A percentile compares a stretch with the other conserved stretches of the same genome.
phyloP scores from a whole-genome alignment of 176 grass and related monocot species.

The Bromus sterilis region DNA sequence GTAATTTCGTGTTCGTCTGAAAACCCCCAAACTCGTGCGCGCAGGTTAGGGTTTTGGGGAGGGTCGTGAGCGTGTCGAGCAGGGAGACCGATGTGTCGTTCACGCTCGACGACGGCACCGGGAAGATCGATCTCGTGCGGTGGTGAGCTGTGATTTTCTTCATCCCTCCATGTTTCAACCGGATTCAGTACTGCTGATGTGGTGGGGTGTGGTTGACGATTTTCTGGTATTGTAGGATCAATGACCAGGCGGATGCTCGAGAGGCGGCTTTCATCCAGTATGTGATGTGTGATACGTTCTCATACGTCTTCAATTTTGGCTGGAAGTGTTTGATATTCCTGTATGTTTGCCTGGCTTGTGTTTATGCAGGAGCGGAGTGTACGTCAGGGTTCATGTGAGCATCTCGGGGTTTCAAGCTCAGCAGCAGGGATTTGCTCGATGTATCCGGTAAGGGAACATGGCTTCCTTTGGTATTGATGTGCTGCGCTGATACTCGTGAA shows the following conservation, averaged over 20 bases:
- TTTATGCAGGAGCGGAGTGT: constrained; percentile 58
- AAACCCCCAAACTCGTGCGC: constrained; percentile 24
- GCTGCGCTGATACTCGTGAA: neutral
- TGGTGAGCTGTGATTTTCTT: constrained; percentile 38
- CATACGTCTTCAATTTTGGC: constrained; percentile 3
- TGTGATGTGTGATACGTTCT: constrained; percentile 11
- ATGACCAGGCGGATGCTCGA: constrained; percentile 38
- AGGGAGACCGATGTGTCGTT: constrained; percentile 59
- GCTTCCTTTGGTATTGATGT: neutral
- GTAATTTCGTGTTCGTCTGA: neutral
- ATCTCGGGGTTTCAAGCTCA: constrained; percentile 53
- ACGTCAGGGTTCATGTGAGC: constrained; percentile 52
- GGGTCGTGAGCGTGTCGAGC: constrained; percentile 49
- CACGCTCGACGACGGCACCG: constrained; percentile 73
- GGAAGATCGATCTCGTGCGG: constrained; percentile 58
- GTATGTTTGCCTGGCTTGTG: constrained; percentile 19
- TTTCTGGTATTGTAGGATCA: constrained; percentile 43
- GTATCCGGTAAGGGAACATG: constrained; percentile 42
- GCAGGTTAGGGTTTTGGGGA: constrained; percentile 72
- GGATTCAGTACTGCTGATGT: neutral
- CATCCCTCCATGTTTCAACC: neutral
- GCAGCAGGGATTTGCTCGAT: constrained; percentile 44
- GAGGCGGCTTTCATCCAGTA: constrained; percentile 53
- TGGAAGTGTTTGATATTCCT: constrained; percentile 13
- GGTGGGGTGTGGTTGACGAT: neutral